These are phyloP conservation scores for Blastosporella zonata DNA, from an alignment of 1,284 basidiomycete genomes.

Conservation along the genomic window DNA sequence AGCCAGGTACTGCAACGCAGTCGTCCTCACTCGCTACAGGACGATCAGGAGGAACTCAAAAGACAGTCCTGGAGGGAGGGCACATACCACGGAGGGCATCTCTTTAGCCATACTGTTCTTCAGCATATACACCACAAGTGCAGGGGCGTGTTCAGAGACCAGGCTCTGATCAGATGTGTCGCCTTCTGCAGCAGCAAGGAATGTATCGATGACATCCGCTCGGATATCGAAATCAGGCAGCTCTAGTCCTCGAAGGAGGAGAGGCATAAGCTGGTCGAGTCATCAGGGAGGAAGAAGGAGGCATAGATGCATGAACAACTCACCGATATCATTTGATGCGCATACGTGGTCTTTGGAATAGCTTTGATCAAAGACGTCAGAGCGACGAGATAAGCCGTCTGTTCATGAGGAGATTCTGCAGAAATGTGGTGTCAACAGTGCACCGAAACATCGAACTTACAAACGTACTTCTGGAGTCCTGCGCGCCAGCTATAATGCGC, in stretches of 20 bases:
- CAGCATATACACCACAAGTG: conserved; percentile 71
- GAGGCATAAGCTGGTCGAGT: conserved; percentile 73
- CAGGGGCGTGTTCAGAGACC: conserved; percentile 67
- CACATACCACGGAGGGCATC: conserved; percentile 55
- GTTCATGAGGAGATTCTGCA: conserved; percentile 42
- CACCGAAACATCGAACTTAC: not conserved
- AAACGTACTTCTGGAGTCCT: conserved; percentile 40
- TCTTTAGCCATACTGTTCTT: conserved; percentile 49
- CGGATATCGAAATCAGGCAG: conserved; percentile 74
- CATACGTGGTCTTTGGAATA: conserved; percentile 75
- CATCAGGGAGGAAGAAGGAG: conserved; percentile 1
- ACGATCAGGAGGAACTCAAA: not conserved
- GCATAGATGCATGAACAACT: conserved; percentile 20
- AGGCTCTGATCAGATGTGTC: conserved; percentile 46
- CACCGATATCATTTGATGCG: conserved; percentile 66
- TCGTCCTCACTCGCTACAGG: conserved; percentile 65
- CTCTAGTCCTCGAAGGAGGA: conserved; percentile 83
- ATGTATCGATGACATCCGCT: conserved; percentile 76
- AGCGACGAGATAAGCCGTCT: conserved; percentile 79
- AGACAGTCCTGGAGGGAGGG: not conserved
- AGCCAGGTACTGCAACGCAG: conserved; percentile 74
- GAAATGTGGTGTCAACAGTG: not conserved
- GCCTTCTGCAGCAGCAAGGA: conserved; percentile 69
- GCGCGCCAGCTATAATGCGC: conserved; percentile 65
- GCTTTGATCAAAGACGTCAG: conserved; percentile 81